Evolutionary conservation across 2,329 filamentous ascomycete genomes (phyloP), one percentile per base, ranked within the genome.

Genomic region (Mycosphaerella arachidis): DNA sequence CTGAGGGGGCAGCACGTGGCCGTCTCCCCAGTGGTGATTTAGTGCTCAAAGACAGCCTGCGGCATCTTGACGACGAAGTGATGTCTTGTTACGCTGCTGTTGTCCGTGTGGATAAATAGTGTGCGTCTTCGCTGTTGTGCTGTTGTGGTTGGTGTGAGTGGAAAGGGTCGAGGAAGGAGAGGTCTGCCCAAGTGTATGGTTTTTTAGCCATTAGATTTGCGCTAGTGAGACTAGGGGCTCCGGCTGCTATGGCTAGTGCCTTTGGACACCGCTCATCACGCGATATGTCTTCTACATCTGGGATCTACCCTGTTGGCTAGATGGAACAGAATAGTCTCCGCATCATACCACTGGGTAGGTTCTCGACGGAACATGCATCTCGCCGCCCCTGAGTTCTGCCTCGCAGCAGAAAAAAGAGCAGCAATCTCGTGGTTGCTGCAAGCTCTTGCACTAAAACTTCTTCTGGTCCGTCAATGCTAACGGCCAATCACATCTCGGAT

Each of bases 11-110:
- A 60, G 63, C 66, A 63, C 66, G 62, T 62, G 63, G 67, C 65
- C 63, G 61, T 55, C 62, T 64, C 65, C 65, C 69, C 70, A 71
- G 72, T 68, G 69, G 69, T 69, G 63, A 63, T 69, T 69, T 74
- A 74, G 72, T 67, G 70, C 69, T 62, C 71, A 69, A 62, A 64
- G 70, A 71, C 60, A 59, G 71, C 68, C 67, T 66, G 69, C 60
- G 69, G 68, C 72, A 74, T 74, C 51, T 60, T 72, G 65, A 71
- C 67, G 71, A 72, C 71, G 70, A 71, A 70, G 67, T 62, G 57
- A 61, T 65, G 35, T 66, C 57, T 63, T 62, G 59, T 59, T 54
- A 54, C 46, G 59, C 48, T 63, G 35, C 40, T 58, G 37, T 64
- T 57, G 37, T 60, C 53, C 57, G 53, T 35, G 33, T 40, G 43